phyloP scores from a whole-genome alignment of 805 yeast species.

The Candida krabiensis region DNA sequence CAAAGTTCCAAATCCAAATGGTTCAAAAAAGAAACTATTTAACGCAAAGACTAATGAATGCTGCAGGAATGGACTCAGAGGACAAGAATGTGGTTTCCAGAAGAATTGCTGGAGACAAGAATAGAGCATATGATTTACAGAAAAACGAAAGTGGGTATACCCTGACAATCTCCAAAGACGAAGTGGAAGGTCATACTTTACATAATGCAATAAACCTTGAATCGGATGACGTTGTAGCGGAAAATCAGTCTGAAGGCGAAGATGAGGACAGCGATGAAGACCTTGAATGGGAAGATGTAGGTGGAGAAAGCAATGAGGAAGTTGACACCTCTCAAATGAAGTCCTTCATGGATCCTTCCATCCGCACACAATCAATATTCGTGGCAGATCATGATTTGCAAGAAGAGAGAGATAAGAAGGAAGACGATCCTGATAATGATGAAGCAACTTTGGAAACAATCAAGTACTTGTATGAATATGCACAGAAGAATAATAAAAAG shows the following conservation, averaged over 20 bases:
- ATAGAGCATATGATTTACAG: constrained; percentile 70
- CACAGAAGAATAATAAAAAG: constrained; percentile 24
- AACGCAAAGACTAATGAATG: constrained; percentile 83
- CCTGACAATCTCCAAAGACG: constrained; percentile 50
- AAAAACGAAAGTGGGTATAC: constrained; percentile 86
- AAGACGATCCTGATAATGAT: constrained; percentile 9
- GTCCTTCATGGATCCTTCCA: constrained; percentile 20
- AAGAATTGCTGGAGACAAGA: constrained; percentile 82
- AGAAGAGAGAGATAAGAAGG: background rate
- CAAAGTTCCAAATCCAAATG: constrained; percentile 88
- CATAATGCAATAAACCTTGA: constrained; percentile 53
- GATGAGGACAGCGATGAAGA: constrained; percentile 40
- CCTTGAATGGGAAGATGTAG: constrained; percentile 74
- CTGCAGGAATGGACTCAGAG: constrained; percentile 73
- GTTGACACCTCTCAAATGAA: constrained; percentile 6
- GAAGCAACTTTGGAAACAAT: constrained; percentile 29
- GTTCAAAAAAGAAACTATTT: constrained; percentile 88
- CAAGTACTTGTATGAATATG: constrained; percentile 33
- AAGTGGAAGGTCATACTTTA: constrained; percentile 39
- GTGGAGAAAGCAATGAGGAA: background rate
- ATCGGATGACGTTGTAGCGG: constrained; percentile 13
- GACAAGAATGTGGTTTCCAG: constrained; percentile 37
- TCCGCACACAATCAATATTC: constrained; percentile 20
- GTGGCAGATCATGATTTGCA: constrained; percentile 9
- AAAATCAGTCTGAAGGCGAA: constrained; percentile 13